phyloP scores from a whole-genome alignment of 768 basidiomycete genomes.

The Mycena alexandri region DNA sequence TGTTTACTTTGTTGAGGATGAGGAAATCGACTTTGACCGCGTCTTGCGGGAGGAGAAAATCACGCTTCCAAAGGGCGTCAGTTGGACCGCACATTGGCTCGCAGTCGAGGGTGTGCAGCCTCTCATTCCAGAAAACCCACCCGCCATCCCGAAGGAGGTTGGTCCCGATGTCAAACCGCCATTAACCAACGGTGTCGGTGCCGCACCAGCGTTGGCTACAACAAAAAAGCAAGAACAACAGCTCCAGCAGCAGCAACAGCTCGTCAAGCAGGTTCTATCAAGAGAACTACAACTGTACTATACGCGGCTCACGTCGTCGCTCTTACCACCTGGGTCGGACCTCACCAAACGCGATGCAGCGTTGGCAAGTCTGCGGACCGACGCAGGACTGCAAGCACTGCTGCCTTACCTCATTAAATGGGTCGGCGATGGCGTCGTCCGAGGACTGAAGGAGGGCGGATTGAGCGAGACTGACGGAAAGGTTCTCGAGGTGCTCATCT shows the following conservation, averaged over 20 bases:
- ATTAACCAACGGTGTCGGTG: constrained; percentile 45
- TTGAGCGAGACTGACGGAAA: constrained; percentile 76
- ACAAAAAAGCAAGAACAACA: constrained; percentile 55
- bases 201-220: constrained; percentile 42
- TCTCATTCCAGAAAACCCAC: constrained; percentile 94
- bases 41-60: constrained; percentile 90
- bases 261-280: constrained; percentile 93
- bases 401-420: constrained; percentile 95
- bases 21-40: constrained; percentile 96
- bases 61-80: constrained; percentile 81
- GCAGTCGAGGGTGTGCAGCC: constrained; percentile 99
- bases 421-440: constrained; percentile 90
- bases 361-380: constrained; percentile 87
- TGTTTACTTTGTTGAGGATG: constrained; percentile 95
- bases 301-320: constrained; percentile 86
- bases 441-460: constrained; percentile 66
- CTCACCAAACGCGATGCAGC: constrained; percentile 87
- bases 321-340: constrained; percentile 80
- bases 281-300: constrained; percentile 96
- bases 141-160: constrained; percentile 75
- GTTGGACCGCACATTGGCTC: constrained; percentile 97
- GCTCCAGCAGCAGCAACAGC: constrained; percentile 73
- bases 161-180: constrained; percentile 50
- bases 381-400: constrained; percentile 92
- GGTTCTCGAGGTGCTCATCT: constrained; percentile 84